phyloP scores from a whole-genome alignment of 805 yeast species.

The Sugiyamaella valdiviana region DNA sequence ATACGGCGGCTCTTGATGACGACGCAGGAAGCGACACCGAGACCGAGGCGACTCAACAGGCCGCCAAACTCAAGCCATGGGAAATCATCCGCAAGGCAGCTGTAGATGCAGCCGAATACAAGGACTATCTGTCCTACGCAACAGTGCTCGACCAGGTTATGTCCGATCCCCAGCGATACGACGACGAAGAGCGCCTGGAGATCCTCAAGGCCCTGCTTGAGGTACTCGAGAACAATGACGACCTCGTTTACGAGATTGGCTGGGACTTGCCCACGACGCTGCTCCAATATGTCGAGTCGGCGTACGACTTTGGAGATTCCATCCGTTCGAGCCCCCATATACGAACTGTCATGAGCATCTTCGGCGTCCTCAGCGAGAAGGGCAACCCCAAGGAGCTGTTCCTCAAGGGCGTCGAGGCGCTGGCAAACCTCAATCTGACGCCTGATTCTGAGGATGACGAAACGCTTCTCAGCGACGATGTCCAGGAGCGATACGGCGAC shows the following conservation, averaged over 20 bases:
- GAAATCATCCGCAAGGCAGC: slow-evolving; percentile 7
- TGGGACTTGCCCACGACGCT: slow-evolving; percentile 86
- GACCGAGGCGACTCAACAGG: neutral
- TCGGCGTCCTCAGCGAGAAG: slow-evolving; percentile 54
- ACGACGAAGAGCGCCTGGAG: slow-evolving; percentile 43
- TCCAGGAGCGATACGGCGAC: slow-evolving; percentile 34
- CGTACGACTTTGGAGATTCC: slow-evolving; percentile 14
- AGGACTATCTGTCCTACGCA: slow-evolving; percentile 65
- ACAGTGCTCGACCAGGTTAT: slow-evolving; percentile 62
- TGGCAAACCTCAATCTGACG: slow-evolving; percentile 36
- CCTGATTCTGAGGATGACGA: slow-evolving; percentile 21
- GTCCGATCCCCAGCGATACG: slow-evolving; percentile 41
- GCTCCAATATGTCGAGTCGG: slow-evolving; percentile 44
- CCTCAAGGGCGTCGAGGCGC: slow-evolving; percentile 60
- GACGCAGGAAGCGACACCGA: slow-evolving; percentile 3
- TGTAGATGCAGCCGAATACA: slow-evolving; percentile 14
- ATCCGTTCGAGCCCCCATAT: slow-evolving; percentile 20
- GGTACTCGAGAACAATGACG: slow-evolving; percentile 33
- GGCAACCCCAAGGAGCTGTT: slow-evolving; percentile 83
- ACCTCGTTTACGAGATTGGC: slow-evolving; percentile 61
- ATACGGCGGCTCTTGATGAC: neutral
- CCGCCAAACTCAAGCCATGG: neutral
- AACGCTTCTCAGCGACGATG: slow-evolving; percentile 6
- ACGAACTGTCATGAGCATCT: slow-evolving; percentile 40
- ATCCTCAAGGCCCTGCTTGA: slow-evolving; percentile 34